phyloP scores from a whole-genome alignment of 768 basidiomycete genomes.

The Kwoniella heveanensis region DNA sequence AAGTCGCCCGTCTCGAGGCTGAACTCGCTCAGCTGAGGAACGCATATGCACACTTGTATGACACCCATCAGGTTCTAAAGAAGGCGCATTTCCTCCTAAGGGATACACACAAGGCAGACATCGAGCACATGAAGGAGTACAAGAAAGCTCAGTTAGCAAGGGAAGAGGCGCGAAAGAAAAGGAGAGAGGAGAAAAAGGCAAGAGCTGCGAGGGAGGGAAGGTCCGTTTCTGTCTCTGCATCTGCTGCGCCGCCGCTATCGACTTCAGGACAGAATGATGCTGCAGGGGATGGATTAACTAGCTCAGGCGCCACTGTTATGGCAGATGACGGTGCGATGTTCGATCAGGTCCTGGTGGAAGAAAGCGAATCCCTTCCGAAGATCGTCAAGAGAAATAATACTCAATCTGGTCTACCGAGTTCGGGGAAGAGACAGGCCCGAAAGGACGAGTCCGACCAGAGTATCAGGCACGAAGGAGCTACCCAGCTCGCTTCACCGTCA shows the following conservation, averaged over 20 bases:
- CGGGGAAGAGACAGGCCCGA: background rate
- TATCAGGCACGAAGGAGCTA: background rate
- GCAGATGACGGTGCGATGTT: background rate
- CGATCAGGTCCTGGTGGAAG: constrained; percentile 15
- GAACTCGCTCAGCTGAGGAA: too few species aligned
- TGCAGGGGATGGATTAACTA: background rate
- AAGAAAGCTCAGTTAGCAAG: constrained; percentile 32
- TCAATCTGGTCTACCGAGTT: background rate
- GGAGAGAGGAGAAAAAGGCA: constrained; percentile 26
- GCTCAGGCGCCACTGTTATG: constrained; percentile 3
- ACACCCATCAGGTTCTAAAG: constrained; percentile 23
- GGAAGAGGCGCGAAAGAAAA: constrained; percentile 26
- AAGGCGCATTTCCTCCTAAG: constrained; percentile 26
- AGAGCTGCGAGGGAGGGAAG: background rate
- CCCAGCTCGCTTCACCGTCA: background rate
- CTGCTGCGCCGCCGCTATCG: background rate
- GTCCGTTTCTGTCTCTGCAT: background rate
- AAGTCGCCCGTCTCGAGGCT: constrained; percentile 3
- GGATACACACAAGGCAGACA: constrained; percentile 26
- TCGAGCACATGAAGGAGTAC: constrained; percentile 43
- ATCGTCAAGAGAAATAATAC: background rate
- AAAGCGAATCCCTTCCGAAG: constrained; percentile 16
- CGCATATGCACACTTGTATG: constrained; percentile 29
- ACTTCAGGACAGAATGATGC: background rate
- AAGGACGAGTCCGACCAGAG: background rate